A percentile compares a stretch with the other conserved stretches of the same genome.
phyloP scores from a whole-genome alignment of 805 yeast species.

The Nakazawaea sp. region DNA sequence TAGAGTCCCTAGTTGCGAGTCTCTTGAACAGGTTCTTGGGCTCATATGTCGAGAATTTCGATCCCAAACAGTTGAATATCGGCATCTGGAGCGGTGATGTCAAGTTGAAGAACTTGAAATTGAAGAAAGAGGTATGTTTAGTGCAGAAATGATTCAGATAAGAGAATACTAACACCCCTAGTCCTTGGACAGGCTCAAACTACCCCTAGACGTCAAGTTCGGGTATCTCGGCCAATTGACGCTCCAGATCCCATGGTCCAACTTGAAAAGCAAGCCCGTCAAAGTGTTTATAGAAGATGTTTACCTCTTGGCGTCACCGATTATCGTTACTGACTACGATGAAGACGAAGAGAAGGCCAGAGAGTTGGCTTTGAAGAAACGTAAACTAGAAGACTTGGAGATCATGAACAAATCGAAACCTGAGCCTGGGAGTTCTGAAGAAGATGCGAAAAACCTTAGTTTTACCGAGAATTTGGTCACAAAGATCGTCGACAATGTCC shows the following conservation, averaged over 20 bases:
- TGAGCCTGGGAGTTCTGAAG: slow-evolving; percentile 24
- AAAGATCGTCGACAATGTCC: slow-evolving; percentile 88
- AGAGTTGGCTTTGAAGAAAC: slow-evolving; percentile 53
- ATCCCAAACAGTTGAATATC: slow-evolving; percentile 88
- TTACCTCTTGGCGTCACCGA: slow-evolving; percentile 75
- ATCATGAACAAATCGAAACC: slow-evolving; percentile 45
- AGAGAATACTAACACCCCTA: slow-evolving; percentile 7
- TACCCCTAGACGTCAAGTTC: slow-evolving; percentile 82
- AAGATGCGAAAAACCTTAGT: slow-evolving; percentile 55
- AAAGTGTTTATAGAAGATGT: slow-evolving; percentile 83
- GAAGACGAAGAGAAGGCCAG: slow-evolving; percentile 53
- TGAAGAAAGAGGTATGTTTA: slow-evolving; percentile 64
- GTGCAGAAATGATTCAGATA: neutral
- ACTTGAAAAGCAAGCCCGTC: slow-evolving; percentile 87
- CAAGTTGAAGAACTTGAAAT: slow-evolving; percentile 64
- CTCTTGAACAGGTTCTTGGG: slow-evolving; percentile 59
- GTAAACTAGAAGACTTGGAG: slow-evolving; percentile 62
- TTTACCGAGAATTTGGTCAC: slow-evolving; percentile 84
- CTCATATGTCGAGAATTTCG: slow-evolving; percentile 87
- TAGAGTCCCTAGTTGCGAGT: slow-evolving; percentile 61
- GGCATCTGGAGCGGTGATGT: slow-evolving; percentile 99
- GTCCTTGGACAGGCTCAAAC: slow-evolving; percentile 76
- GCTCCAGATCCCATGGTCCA: slow-evolving; percentile 95
- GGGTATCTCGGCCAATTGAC: slow-evolving; percentile 90
- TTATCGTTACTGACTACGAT: slow-evolving; percentile 46